These are phyloP conservation scores for Lecanoromycetidae sp. DNA, from an alignment of 2,329 filamentous ascomycete species.

Conservation along the genomic window DNA sequence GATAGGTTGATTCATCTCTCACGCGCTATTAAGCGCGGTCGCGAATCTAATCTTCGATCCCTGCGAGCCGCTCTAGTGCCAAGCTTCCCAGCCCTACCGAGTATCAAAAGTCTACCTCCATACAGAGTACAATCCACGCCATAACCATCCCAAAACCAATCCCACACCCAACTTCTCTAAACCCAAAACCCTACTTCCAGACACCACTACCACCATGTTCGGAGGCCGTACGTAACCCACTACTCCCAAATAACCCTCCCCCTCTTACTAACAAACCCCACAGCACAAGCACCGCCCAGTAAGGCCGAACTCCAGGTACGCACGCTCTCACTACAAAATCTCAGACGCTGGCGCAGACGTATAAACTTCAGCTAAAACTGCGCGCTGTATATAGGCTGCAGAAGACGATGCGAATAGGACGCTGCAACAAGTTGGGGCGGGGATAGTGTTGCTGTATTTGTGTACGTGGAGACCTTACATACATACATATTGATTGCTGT, in stretches of 20 bases:
- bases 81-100: neutral
- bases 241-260: neutral
- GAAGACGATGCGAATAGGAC: conserved; percentile 43
- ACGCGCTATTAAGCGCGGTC: too few species aligned
- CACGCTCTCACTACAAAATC: neutral
- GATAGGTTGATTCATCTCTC: too few species aligned
- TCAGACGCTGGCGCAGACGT: neutral
- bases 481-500: neutral
- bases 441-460: conserved; percentile 48
- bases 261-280: neutral
- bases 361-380: neutral
- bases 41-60: too few species aligned
- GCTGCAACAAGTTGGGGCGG: conserved; percentile 42
- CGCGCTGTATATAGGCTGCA: conserved; percentile 27
- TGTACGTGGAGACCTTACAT: conserved; percentile 36
- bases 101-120: too few species aligned
- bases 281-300: conserved; percentile 38
- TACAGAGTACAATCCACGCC: too few species aligned
- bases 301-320: conserved; percentile 34
- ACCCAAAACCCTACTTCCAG: neutral
- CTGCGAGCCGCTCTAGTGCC: too few species aligned
- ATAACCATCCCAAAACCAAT: neutral
- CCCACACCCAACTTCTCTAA: neutral
- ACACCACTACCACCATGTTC: neutral
- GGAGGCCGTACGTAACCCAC: conserved; percentile 3